A percentile compares a stretch with the other conserved stretches of the same genome.
Evolutionary conservation across 2,329 filamentous ascomycete species (phyloP).

Genomic region (Penicillium sp.): DNA sequence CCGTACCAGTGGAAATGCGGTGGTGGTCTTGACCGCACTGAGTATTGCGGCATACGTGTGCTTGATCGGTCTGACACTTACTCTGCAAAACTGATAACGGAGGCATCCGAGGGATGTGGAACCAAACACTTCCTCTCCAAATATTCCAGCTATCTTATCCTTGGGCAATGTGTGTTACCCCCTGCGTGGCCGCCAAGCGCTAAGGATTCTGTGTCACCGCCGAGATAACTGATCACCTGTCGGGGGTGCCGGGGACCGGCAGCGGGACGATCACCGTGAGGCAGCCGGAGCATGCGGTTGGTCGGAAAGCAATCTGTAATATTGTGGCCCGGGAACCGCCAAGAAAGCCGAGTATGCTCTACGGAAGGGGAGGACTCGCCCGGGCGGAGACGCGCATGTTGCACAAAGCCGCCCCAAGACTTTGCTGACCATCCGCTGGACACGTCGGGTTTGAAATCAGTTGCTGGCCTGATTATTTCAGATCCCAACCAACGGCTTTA

Average conservation of each 20-base stretch:
- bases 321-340: constrained; percentile 15
- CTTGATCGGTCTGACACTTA: constrained; percentile 60
- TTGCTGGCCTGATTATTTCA: constrained; percentile 1
- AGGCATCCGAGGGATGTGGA: neutral
- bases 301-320: constrained; percentile 15
- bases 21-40: constrained; percentile 62
- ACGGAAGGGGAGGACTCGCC: constrained; percentile 11
- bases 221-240: neutral
- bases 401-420: constrained; percentile 11
- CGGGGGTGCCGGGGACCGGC: constrained; percentile 6
- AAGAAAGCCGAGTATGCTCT: constrained; percentile 22
- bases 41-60: constrained; percentile 63
- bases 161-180: constrained; percentile 15
- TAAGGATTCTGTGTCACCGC: constrained; percentile 29
- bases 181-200: constrained; percentile 35
- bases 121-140: neutral
- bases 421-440: constrained; percentile 6
- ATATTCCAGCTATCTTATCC: neutral
- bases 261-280: constrained; percentile 19
- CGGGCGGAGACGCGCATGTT: constrained; percentile 17
- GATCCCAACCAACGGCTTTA: neutral
- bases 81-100: constrained; percentile 38
- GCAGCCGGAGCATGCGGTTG: constrained; percentile 15
- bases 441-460: constrained; percentile 14
- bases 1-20: constrained; percentile 66